These are phyloP conservation scores for Ensete ventricosum DNA, from an alignment of 176 grass and related monocot genomes.

Conservation along the genomic window DNA sequence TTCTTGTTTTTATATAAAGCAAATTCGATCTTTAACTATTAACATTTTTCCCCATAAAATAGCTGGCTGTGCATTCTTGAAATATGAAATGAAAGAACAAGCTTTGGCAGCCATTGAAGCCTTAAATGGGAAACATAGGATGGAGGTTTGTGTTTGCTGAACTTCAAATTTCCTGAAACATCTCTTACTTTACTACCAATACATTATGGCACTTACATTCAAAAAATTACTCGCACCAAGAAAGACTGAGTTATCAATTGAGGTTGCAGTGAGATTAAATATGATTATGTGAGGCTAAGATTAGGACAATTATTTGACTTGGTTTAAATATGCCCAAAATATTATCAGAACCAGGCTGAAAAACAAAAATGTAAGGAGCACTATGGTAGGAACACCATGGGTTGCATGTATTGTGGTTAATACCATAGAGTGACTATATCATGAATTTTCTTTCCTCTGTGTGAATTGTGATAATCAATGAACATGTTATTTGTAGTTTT, in stretches of 20 bases:
- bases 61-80: constrained; percentile 95
- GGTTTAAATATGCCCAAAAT: not conserved
- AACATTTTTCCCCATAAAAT: constrained; percentile 20
- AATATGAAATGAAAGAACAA: constrained; percentile 96
- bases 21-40: not conserved
- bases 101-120: constrained; percentile 82
- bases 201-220: too few relatives aligned
- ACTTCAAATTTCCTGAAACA: not conserved
- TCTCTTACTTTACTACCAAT: not conserved
- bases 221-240: too few relatives aligned
- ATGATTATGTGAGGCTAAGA: not conserved
- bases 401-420: too few relatives aligned
- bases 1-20: not conserved
- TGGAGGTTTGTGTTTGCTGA: constrained; percentile 34
- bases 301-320: not conserved
- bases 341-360: not conserved
- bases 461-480: too few relatives aligned
- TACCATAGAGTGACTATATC: too few relatives aligned
- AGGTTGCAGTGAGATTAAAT: not conserved
- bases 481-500: too few relatives aligned
- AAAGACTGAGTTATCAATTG: not conserved
- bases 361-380: too few relatives aligned
- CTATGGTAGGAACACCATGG: too few relatives aligned
- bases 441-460: too few relatives aligned
- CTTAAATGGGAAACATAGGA: constrained; percentile 52